These are phyloP conservation scores for Cercospora citrullina DNA, from an alignment of 2,329 filamentous ascomycete genomes.

Conservation along the genomic window DNA sequence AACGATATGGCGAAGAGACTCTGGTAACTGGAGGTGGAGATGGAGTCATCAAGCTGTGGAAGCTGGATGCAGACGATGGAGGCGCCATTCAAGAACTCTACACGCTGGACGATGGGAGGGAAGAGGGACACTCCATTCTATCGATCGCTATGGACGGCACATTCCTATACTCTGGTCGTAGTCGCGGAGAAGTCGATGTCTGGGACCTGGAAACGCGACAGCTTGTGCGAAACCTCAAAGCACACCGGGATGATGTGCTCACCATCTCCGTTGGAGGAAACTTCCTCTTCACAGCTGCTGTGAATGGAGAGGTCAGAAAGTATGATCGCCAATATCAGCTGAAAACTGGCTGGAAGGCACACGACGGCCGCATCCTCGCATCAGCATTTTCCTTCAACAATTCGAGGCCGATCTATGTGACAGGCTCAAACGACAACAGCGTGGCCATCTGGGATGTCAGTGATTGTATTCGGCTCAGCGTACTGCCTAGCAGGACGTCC, in stretches of 20 bases:
- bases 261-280: conserved; percentile 83
- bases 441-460: conserved; percentile 84
- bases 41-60: conserved; percentile 93
- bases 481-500: conserved; percentile 53
- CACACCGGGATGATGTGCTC: conserved; percentile 79
- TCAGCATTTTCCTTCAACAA: conserved; percentile 73
- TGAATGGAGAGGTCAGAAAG: conserved; percentile 71
- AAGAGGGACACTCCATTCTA: conserved; percentile 63
- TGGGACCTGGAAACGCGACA: conserved; percentile 97
- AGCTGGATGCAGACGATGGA: conserved; percentile 60
- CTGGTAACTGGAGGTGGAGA: conserved; percentile 90
- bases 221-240: conserved; percentile 80
- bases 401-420: conserved; percentile 81
- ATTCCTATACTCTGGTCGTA: conserved; percentile 87
- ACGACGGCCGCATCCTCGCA: conserved; percentile 82
- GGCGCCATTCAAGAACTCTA: conserved; percentile 70
- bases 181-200: conserved; percentile 84
- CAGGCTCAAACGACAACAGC: conserved; percentile 87
- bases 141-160: conserved; percentile 85
- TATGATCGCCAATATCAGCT: conserved; percentile 83
- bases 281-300: conserved; percentile 82
- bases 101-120: conserved; percentile 59
- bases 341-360: conserved; percentile 75
- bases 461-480: conserved; percentile 53
- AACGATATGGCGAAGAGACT: conserved; percentile 71